Evolutionary conservation across 495 filamentous ascomycete genomes (phyloP), one percentile per base, ranked within the genome.

Genomic region (Penicillium mononematosum): DNA sequence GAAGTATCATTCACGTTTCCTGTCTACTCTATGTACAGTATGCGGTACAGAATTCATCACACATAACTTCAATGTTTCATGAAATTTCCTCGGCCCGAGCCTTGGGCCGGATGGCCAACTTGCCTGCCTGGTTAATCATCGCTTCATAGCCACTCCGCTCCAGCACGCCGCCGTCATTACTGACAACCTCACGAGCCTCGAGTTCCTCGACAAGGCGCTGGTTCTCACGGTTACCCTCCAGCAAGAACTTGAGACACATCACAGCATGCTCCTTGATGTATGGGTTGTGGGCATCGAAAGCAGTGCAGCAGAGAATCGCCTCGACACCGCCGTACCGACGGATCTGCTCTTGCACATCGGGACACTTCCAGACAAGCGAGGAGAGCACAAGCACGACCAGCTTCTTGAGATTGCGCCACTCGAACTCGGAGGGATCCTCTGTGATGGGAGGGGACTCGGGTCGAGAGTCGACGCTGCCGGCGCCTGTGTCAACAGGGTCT

Each of bases 351-450:
- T 97, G 92, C 0, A 96, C 92, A 10, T 80, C 79, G 4, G 85
- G 83, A 59, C 79, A 83, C 83, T 95, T 79, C 90, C 90, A 80
- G 56, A 96, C 83, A 7, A 97, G 81, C 3, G 88, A 90, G 3
- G 87, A 89, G 10, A 96, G 83, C 22, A 96, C 92, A 50, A 92
- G 85, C 4, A 97, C 85, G 24, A 94, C 88, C 46, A 95, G 86
- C 59, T 91, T 92, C 75, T 97, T 97, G 60, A 97, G 85, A 55
- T 92, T 94, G 36, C 88, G 79, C 92, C 92, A 97, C 53, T 94
- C 88, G 67, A 95, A 97, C 61, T 95, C 88, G 36, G 89, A 86
- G 0, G 91, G 90, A 44, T 90, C 86, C 55, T 94, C 90, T 36
- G 83, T 82, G 46, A 86, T 86, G n/a, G 81, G 86, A 14, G 80